Percentiles rank a stretch among this genome's conserved stretches.
phyloP scores from a whole-genome alignment of 805 yeast genomes.

The Candida insectorum region DNA sequence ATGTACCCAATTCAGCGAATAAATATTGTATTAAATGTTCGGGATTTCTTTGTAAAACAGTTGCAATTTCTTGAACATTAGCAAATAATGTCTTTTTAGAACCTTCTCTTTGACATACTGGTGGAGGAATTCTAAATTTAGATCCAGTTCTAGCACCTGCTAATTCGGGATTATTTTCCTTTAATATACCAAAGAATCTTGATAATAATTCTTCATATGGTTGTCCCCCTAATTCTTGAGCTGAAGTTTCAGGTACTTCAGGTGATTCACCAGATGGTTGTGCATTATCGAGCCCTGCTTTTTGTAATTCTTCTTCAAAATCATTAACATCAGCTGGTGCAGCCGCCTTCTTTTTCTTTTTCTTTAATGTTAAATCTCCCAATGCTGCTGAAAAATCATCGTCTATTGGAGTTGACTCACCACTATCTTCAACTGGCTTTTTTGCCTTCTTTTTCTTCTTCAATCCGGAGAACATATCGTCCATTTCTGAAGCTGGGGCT shows the following conservation, averaged over 20 bases:
- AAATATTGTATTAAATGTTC: conserved; percentile 95
- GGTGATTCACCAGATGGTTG: conserved; percentile 25
- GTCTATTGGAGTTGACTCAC: conserved; percentile 19
- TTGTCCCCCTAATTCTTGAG: conserved; percentile 47
- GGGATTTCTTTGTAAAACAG: conserved; percentile 91
- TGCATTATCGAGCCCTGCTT: conserved; percentile 75
- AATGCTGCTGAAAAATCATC: conserved; percentile 35
- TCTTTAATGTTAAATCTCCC: conserved; percentile 48
- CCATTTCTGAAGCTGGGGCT: conserved; percentile 35
- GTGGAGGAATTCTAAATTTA: conserved; percentile 96
- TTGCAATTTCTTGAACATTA: conserved; percentile 91
- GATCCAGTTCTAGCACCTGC: conserved; percentile 95
- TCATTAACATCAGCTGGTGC: conserved; percentile 62
- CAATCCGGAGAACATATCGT: conserved; percentile 69
- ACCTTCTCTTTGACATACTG: conserved; percentile 95
- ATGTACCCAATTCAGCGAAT: conserved; percentile 98
- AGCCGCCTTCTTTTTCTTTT: conserved; percentile 76
- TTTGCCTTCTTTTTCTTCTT: conserved; percentile 77
- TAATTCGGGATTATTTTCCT: conserved; percentile 93
- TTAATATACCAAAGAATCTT: conserved; percentile 82
- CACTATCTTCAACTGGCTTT: conserved; percentile 26
- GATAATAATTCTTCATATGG: conserved; percentile 75
- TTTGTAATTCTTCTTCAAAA: conserved; percentile 83
- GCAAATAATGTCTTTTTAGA: conserved; percentile 93
- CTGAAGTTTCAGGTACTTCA: conserved; percentile 20